Conservation (phyloP, 306 rosid species). For the Amphicarpaea edgeworthii region DNA sequence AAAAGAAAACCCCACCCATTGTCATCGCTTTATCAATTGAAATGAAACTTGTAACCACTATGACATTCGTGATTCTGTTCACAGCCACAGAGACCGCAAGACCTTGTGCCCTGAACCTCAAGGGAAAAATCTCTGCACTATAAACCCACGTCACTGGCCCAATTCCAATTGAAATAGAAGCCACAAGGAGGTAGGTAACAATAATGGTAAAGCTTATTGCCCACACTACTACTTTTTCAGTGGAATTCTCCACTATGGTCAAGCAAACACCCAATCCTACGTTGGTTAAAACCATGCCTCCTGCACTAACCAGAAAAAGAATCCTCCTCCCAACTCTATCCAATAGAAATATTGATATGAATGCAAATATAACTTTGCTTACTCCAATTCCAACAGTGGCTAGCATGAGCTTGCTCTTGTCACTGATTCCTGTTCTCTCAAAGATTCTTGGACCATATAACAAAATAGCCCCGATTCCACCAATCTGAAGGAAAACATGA, state of each 20-base stretch:
- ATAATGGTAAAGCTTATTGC: constrained; percentile 48
- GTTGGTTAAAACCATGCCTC: constrained; percentile 50
- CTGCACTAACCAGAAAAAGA: constrained; percentile 55
- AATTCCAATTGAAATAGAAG: constrained; percentile 58
- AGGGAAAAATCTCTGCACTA: constrained; percentile 70
- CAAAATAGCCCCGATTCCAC: constrained; percentile 62
- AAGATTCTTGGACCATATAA: constrained; percentile 72
- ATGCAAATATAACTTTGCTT: constrained; percentile 44
- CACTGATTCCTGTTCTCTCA: constrained; percentile 59
- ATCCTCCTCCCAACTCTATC: constrained; percentile 45
- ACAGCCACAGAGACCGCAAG: constrained; percentile 59
- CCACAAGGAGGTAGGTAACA: constrained; percentile 50
- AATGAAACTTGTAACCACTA: constrained; percentile 56
- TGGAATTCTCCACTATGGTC: constrained; percentile 54
- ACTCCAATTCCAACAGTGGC: constrained; percentile 69
- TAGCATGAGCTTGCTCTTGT: constrained; percentile 56
- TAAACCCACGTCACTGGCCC: constrained; percentile 80
- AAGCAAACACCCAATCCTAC: constrained; percentile 53
- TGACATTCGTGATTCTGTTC: constrained; percentile 59
- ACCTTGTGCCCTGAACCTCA: constrained; percentile 71
- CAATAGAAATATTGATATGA: constrained; percentile 51
- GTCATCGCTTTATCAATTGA: constrained; percentile 61
- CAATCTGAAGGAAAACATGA: constrained; percentile 58
- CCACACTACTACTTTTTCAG: constrained; percentile 45
- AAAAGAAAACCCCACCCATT: constrained; percentile 64